phyloP scores from a whole-genome alignment of 345 rosid species.

The Cardamine occulta region DNA sequence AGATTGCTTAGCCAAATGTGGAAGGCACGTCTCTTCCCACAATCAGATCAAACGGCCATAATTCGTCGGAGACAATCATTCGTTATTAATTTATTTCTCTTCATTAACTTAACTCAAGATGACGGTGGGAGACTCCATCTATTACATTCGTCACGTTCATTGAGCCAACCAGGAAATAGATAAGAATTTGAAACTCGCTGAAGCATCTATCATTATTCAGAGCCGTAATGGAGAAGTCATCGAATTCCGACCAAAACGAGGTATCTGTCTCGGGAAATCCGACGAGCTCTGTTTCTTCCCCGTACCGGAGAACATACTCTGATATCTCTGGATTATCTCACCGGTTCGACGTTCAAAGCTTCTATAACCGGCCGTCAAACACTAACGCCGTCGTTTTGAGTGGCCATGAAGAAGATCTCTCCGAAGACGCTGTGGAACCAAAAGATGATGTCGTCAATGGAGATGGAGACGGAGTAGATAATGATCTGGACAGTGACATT shows the following conservation, averaged over 20 bases:
- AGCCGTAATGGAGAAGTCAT: slow-evolving; percentile 51
- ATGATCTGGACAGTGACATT: slow-evolving; percentile 32
- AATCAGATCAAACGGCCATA: slow-evolving; percentile 27
- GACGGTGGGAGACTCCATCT: slow-evolving; percentile 27
- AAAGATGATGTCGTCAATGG: slow-evolving; percentile 23
- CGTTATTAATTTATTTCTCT: background rate
- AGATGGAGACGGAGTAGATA: slow-evolving; percentile 17
- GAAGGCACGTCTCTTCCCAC: slow-evolving; percentile 50
- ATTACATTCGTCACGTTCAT: slow-evolving; percentile 37
- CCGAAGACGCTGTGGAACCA: slow-evolving; percentile 34
- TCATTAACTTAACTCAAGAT: background rate
- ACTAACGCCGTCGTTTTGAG: slow-evolving; percentile 29
- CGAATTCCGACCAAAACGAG: slow-evolving; percentile 56
- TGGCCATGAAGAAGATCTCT: slow-evolving; percentile 39
- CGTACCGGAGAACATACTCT: slow-evolving; percentile 65
- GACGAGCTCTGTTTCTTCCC: slow-evolving; percentile 58
- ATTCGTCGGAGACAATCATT: slow-evolving; percentile 27
- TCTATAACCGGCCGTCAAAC: slow-evolving; percentile 40
- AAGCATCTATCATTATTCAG: background rate
- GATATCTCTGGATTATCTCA: slow-evolving; percentile 60
- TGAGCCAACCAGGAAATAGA: slow-evolving; percentile 1
- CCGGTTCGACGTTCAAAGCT: slow-evolving; percentile 44
- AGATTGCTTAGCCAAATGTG: slow-evolving; percentile 37
- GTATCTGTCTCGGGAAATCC: slow-evolving; percentile 57
- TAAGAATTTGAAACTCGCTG: slow-evolving; percentile 18